A percentile compares a stretch with the other conserved stretches of the same genome.
Conservation (phyloP, 2,329 filamentous ascomycete species). For the Zymoseptoria brevis region DNA sequence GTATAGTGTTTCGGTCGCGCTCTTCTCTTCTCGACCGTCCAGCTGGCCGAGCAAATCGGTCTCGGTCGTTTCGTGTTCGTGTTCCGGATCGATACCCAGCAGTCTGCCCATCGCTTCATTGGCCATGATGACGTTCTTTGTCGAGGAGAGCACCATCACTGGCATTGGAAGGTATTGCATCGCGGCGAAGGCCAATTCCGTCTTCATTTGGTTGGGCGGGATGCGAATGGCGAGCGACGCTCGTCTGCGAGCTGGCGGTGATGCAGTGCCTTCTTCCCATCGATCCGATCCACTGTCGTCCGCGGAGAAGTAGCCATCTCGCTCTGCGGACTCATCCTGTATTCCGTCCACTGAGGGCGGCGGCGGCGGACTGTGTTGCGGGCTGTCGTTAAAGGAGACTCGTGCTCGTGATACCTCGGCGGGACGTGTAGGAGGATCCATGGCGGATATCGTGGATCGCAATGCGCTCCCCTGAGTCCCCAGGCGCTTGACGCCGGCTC, state of each 20-base stretch:
- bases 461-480: background rate
- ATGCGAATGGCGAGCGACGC: conserved; percentile 28
- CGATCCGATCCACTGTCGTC: conserved; percentile 12
- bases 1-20: conserved; percentile 51
- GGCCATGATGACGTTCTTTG: conserved; percentile 63
- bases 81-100: conserved; percentile 48
- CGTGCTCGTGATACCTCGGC: conserved; percentile 2
- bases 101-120: conserved; percentile 69
- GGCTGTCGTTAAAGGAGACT: conserved; percentile 5
- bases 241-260: conserved; percentile 12
- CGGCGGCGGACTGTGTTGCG: background rate
- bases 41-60: conserved; percentile 13
- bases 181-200: conserved; percentile 52
- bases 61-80: conserved; percentile 4
- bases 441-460: background rate
- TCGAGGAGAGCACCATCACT: conserved; percentile 57
- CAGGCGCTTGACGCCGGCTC: background rate
- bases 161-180: conserved; percentile 69
- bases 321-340: background rate
- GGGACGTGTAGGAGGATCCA: background rate
- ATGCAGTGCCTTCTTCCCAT: background rate
- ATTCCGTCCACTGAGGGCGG: background rate
- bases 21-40: conserved; percentile 24
- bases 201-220: conserved; percentile 24
- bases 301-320: conserved; percentile 24